These are phyloP conservation scores for Mycena crocata DNA, from an alignment of 768 basidiomycete genomes.

Conservation along the genomic window DNA sequence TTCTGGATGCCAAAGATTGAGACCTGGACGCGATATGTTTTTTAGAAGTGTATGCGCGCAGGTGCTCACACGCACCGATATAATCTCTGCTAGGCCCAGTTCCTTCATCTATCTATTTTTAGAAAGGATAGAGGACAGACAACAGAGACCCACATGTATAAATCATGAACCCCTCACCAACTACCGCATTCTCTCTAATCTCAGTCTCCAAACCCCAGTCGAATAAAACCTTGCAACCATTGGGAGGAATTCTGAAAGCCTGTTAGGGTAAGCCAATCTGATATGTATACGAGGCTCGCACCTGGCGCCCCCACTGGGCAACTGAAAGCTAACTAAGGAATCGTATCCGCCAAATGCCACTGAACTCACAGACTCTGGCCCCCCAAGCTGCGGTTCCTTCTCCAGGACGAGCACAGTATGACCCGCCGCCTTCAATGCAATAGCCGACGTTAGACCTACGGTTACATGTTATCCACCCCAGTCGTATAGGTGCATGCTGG, in stretches of 20 bases:
- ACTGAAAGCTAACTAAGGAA: not conserved
- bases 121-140: not conserved
- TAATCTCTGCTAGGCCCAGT: slow-evolving; percentile 13
- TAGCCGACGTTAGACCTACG: slow-evolving; percentile 26
- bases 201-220: slow-evolving; percentile 31
- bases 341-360: too few species aligned
- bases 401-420: slow-evolving; percentile 25
- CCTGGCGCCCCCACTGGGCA: slow-evolving; percentile 20
- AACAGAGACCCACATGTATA: slow-evolving; percentile 15
- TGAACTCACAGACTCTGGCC: slow-evolving; percentile 13
- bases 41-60: not conserved
- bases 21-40: not conserved
- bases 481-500: too few species aligned
- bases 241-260: slow-evolving; percentile 20
- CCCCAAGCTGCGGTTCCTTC: slow-evolving; percentile 14
- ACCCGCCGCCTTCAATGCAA: slow-evolving; percentile 20
- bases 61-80: not conserved
- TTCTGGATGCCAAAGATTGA: slow-evolving; percentile 22
- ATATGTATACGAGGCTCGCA: not conserved
- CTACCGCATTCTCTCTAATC: slow-evolving; percentile 14
- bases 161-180: slow-evolving; percentile 19
- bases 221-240: slow-evolving; percentile 31
- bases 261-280: not conserved
- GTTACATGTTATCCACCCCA: too few species aligned
- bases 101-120: not conserved